Evolutionary conservation across 306 rosid species (phyloP).

Genomic region (Quercus alba): DNA sequence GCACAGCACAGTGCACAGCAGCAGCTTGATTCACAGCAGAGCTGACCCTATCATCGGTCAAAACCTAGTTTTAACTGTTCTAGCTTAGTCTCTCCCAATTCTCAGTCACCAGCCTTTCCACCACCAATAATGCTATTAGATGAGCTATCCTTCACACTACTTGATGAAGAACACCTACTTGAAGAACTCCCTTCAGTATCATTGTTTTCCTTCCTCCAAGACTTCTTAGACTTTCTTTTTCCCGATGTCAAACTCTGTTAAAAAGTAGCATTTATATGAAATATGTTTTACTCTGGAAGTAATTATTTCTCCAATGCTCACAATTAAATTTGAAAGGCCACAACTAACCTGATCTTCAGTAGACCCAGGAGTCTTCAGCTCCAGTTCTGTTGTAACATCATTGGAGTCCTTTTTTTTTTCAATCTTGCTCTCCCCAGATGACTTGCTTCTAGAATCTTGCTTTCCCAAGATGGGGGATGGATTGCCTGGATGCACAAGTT

Average conservation of each 20-base stretch:
- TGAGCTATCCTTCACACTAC: constrained; percentile 70
- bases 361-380: constrained; percentile 80
- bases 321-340: not conserved
- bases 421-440: constrained; percentile 50
- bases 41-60: not conserved
- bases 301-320: not conserved
- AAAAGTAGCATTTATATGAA: not conserved
- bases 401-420: constrained; percentile 48
- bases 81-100: constrained; percentile 13
- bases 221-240: constrained; percentile 39
- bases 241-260: constrained; percentile 60
- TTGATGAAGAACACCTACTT: constrained; percentile 65
- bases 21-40: too few species aligned
- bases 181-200: constrained; percentile 54
- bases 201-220: constrained; percentile 39
- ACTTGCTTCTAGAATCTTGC: constrained; percentile 53
- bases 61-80: constrained; percentile 5
- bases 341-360: constrained; percentile 65
- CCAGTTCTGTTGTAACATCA: constrained; percentile 63
- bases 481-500: constrained; percentile 47
- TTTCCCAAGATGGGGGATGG: constrained; percentile 43
- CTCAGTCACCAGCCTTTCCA: constrained; percentile 44
- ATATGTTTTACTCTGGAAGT: constrained; percentile 7
- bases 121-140: constrained; percentile 52
- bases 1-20: too few species aligned